phyloP scores from a whole-genome alignment of 352 stramenopile genomes.

The Pilasporangium apinafurcum region DNA sequence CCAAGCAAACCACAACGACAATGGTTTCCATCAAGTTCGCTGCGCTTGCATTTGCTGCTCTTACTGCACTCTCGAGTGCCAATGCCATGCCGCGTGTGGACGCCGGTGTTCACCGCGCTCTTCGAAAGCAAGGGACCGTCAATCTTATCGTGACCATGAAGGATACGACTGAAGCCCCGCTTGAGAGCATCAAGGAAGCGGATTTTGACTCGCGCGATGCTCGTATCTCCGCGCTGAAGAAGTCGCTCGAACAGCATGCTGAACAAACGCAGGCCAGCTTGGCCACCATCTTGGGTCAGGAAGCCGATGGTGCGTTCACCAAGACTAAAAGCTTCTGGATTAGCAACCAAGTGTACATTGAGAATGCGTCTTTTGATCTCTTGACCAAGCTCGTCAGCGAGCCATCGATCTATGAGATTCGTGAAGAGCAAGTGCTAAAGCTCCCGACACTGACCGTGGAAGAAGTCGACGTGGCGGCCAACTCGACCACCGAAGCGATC shows the following conservation, averaged over 20 bases:
- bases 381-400: slow-evolving; percentile 12
- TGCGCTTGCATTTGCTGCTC: slow-evolving; percentile 1
- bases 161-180: background rate
- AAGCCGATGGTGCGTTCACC: slow-evolving; percentile 4
- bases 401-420: slow-evolving; percentile 8
- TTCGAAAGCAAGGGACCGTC: slow-evolving; percentile 12
- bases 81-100: slow-evolving; percentile 10
- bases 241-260: background rate
- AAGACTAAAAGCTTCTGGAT: slow-evolving; percentile 17
- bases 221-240: slow-evolving; percentile 1
- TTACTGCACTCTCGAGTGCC: background rate
- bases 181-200: slow-evolving; percentile 1
- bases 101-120: slow-evolving; percentile 14
- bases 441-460: background rate
- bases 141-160: slow-evolving; percentile 5
- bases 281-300: slow-evolving; percentile 1
- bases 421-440: slow-evolving; percentile 5
- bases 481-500: background rate
- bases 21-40: background rate
- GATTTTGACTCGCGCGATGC: background rate
- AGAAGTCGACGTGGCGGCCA: background rate
- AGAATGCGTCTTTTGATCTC: slow-evolving; percentile 12
- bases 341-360: slow-evolving; percentile 16
- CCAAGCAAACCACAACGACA: background rate
- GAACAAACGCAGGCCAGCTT: background rate